Evolutionary conservation across 352 stramenopile species (phyloP).

Genomic region (Thalassiosira oceanica): DNA sequence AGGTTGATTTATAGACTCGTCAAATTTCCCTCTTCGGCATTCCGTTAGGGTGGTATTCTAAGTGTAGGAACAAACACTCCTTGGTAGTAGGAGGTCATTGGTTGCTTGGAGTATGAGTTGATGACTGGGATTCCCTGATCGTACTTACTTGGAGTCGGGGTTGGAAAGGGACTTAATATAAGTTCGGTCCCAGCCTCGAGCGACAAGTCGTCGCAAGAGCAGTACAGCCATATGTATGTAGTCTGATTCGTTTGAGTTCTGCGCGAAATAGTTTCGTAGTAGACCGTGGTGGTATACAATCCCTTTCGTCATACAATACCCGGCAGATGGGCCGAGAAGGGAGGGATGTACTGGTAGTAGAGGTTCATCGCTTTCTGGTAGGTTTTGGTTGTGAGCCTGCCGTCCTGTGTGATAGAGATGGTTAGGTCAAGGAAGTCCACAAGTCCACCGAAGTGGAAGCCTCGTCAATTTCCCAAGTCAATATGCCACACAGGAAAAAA

Average conservation of each 20-base stretch:
- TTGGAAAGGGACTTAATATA: too few relatives aligned
- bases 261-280: background rate
- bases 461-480: slow-evolving; percentile 21
- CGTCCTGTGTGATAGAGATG: slow-evolving; percentile 10
- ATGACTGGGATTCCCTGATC: too few relatives aligned
- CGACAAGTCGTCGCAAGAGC: slow-evolving; percentile 9
- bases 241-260: slow-evolving; percentile 1
- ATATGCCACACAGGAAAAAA: slow-evolving; percentile 21
- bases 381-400: slow-evolving; percentile 16
- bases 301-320: slow-evolving; percentile 6
- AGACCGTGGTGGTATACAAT: slow-evolving; percentile 13
- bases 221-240: slow-evolving; percentile 3
- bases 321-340: slow-evolving; percentile 25
- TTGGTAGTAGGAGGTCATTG: too few relatives aligned
- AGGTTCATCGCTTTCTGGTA: slow-evolving; percentile 53
- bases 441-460: background rate
- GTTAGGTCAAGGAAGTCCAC: slow-evolving; percentile 32
- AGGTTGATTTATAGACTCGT: too few relatives aligned
- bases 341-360: slow-evolving; percentile 44
- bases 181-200: background rate
- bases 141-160: too few relatives aligned
- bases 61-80: too few relatives aligned
- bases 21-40: too few relatives aligned
- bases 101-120: too few relatives aligned
- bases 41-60: too few relatives aligned